Evolutionary conservation across 257 asterid genomes (phyloP).

Genomic region (Echites panduratus): DNA sequence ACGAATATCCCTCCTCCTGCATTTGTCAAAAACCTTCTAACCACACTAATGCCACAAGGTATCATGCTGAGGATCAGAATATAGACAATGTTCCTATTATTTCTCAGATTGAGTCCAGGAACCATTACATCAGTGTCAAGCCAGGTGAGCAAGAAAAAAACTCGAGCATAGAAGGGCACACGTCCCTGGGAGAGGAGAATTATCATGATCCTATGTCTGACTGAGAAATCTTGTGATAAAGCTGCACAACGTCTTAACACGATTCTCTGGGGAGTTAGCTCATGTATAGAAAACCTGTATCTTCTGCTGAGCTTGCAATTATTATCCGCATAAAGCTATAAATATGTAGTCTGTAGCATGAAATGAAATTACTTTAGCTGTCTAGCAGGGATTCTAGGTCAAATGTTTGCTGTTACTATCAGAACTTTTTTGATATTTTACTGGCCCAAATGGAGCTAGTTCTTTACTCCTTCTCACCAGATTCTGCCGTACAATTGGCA

Average conservation of each 20-base stretch:
- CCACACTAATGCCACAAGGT: constrained; percentile 20
- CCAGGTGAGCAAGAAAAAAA: constrained; percentile 21
- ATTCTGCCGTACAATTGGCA: neutral
- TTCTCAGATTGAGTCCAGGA: constrained; percentile 23
- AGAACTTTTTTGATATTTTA: neutral
- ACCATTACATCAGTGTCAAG: constrained; percentile 16
- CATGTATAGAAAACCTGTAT: constrained; percentile 22
- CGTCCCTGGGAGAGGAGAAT: constrained; percentile 29
- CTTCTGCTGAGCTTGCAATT: constrained; percentile 14
- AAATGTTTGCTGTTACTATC: no score
- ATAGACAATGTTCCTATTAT: constrained; percentile 22
- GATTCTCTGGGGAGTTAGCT: constrained; percentile 7
- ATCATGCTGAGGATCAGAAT: constrained; percentile 24
- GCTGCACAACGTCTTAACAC: neutral
- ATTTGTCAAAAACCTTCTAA: constrained; percentile 62
- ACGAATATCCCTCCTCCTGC: constrained; percentile 87
- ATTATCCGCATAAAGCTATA: constrained; percentile 14
- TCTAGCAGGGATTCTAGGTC: neutral
- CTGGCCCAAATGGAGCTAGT: neutral
- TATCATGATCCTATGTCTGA: constrained; percentile 46
- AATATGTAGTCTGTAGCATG: constrained; percentile 5
- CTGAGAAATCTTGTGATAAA: constrained; percentile 18
- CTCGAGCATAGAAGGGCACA: constrained; percentile 21
- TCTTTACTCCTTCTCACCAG: neutral
- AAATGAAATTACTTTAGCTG: neutral